phyloP scores from a whole-genome alignment of 106 monocot species.

The Chionographis japonica region DNA sequence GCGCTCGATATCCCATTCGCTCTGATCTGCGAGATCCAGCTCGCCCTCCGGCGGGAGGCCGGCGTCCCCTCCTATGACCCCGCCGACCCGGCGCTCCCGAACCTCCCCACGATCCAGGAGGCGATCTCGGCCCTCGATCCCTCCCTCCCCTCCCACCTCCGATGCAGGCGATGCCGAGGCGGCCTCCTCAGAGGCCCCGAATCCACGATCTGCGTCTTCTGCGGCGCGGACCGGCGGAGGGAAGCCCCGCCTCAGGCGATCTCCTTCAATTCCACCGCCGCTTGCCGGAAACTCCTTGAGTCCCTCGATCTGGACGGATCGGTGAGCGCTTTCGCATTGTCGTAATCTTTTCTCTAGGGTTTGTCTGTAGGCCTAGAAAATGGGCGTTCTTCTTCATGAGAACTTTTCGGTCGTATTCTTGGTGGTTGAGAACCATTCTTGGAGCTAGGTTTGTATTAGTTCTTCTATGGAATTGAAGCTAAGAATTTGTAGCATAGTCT shows the following conservation, averaged over 20 bases:
- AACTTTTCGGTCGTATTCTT: no score
- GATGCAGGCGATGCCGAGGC: neutral
- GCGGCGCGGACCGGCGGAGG: neutral
- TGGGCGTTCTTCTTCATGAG: no score
- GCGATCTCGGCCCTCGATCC: neutral
- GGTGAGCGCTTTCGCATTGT: neutral
- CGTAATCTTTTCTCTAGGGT: no score
- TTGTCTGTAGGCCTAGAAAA: no score
- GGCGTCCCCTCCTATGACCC: neutral
- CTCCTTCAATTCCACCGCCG: neutral
- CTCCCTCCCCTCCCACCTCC: neutral
- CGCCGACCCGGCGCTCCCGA: neutral
- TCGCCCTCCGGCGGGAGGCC: neutral
- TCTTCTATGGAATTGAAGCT: no score
- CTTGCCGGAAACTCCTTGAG: neutral
- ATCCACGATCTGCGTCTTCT: conserved; percentile 2
- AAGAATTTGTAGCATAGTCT: no score
- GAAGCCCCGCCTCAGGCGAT: neutral
- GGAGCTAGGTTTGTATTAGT: no score
- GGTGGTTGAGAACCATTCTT: no score
- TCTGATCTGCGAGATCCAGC: neutral
- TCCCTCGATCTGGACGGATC: neutral
- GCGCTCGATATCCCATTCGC: neutral
- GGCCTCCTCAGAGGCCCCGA: neutral
- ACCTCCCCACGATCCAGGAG: neutral